phyloP scores from a whole-genome alignment of 495 filamentous ascomycete genomes.

The Talaromyces wortmannii region DNA sequence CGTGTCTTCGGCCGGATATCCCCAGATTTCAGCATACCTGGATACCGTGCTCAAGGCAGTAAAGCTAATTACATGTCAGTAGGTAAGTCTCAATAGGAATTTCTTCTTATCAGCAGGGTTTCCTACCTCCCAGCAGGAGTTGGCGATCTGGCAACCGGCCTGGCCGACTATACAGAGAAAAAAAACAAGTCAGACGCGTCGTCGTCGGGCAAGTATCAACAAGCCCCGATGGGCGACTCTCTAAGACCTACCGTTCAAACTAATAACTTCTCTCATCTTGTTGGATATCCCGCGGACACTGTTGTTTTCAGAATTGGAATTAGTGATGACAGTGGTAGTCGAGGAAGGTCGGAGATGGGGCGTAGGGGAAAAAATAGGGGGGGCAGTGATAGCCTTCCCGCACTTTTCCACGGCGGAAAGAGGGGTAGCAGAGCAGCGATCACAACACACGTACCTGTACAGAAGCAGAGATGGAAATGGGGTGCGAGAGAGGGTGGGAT shows the following conservation, averaged over 20 bases:
- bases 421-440: not conserved
- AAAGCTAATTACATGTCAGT: constrained; percentile 57
- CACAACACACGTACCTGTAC: not conserved
- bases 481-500: constrained; percentile 5
- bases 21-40: constrained; percentile 58
- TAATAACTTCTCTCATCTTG: constrained; percentile 97
- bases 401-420: not conserved
- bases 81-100: not conserved
- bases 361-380: not conserved
- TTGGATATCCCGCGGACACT: constrained; percentile 21
- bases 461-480: constrained; percentile 4
- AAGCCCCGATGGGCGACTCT: not conserved
- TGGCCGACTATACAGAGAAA: constrained; percentile 72
- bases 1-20: not conserved
- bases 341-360: not conserved
- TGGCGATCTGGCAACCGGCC: constrained; percentile 99
- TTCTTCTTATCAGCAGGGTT: not conserved
- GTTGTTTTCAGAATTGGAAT: not conserved
- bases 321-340: not conserved
- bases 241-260: constrained; percentile 82
- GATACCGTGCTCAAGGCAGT: constrained; percentile 99
- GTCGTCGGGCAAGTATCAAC: constrained; percentile 4
- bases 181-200: constrained; percentile 14
- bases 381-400: not conserved
- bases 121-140: constrained; percentile 98